These are phyloP conservation scores for Botrytis elliptica DNA, from an alignment of 2,329 filamentous ascomycete genomes.

Conservation along the genomic window DNA sequence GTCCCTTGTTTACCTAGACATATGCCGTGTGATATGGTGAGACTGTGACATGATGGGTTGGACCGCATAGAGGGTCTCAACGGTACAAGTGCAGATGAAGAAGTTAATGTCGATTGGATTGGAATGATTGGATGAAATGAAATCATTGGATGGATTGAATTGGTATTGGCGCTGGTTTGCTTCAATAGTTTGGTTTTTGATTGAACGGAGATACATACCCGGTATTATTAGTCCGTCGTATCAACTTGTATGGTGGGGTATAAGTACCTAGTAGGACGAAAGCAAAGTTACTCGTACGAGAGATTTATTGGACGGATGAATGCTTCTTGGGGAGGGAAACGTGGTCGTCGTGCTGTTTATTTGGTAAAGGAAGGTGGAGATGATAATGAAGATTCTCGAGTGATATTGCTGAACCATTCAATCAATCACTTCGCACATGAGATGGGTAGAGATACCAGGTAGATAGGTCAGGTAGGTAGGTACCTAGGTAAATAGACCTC, in stretches of 20 bases:
- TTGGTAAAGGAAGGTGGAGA: background rate
- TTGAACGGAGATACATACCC: background rate
- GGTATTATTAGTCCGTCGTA: background rate
- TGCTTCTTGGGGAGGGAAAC: background rate
- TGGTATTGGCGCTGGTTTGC: background rate
- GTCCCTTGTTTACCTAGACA: constrained; percentile 9
- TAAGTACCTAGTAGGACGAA: background rate
- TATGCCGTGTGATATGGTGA: background rate
- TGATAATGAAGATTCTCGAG: background rate
- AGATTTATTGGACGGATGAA: background rate
- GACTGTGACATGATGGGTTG: background rate
- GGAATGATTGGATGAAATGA: background rate
- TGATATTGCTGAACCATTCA: background rate
- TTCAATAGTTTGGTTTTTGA: background rate
- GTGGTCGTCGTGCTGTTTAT: background rate
- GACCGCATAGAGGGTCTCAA: background rate
- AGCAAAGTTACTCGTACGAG: background rate
- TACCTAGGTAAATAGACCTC: background rate
- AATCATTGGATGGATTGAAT: no score
- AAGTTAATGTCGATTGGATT: background rate
- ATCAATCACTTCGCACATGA: background rate
- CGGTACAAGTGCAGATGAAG: background rate
- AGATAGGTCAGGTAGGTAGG: background rate
- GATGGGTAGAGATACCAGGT: background rate
- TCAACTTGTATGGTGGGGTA: background rate